These are phyloP conservation scores for Alternaria sp. DNA, from an alignment of 2,329 filamentous ascomycete genomes.

Conservation along the genomic window DNA sequence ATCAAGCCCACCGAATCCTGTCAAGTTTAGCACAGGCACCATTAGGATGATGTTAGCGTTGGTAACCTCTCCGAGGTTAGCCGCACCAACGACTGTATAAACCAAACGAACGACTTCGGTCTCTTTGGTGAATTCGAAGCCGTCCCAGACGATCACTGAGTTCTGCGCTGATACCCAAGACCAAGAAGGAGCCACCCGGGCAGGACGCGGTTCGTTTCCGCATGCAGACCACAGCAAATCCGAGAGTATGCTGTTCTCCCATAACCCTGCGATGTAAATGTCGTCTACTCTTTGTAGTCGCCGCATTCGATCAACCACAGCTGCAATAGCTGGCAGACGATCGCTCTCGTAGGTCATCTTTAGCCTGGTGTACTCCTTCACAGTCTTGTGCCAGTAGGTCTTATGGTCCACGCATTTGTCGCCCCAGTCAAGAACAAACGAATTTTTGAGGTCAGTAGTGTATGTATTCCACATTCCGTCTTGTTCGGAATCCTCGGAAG, in stretches of 20 bases:
- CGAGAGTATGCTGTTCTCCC: not conserved
- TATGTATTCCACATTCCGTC: not conserved
- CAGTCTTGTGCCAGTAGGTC: not conserved
- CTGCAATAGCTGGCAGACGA: not conserved
- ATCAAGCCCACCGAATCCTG: not conserved
- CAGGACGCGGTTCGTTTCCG: fast-evolving
- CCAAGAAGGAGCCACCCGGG: not conserved
- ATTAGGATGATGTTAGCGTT: not conserved
- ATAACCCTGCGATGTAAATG: not conserved
- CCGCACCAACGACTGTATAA: not conserved
- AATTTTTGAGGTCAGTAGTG: no score
- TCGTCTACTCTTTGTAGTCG: not conserved
- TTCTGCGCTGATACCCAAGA: not conserved
- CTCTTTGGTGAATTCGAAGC: fast-evolving
- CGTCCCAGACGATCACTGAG: fast-evolving
- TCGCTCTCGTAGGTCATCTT: not conserved
- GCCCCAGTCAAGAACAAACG: no score
- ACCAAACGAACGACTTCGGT: not conserved
- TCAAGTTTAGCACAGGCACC: not conserved
- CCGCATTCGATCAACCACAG: not conserved
- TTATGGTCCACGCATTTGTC: no score
- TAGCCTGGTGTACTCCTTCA: fast-evolving
- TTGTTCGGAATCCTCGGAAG: not conserved
- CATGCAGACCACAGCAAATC: not conserved
- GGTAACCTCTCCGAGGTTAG: not conserved